Base-by-base conservation (phyloP, 2,329 filamentous ascomycete species). In the Parastagonospora nodorum region DNA sequence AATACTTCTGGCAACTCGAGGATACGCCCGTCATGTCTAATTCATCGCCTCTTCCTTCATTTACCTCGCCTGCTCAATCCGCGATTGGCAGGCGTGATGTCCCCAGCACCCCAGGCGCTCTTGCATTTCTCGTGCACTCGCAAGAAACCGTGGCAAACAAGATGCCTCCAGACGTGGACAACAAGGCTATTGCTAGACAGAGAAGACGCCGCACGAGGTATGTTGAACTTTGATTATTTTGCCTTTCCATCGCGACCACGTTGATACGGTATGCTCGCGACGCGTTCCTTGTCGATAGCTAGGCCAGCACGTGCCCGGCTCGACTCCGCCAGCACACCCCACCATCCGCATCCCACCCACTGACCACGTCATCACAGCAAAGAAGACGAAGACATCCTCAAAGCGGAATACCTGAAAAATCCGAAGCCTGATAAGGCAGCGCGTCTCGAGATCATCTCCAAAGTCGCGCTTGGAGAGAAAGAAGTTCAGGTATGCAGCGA, bases 351-450 rank as follows among this genome's bases (percentile, higher is more conserved):
- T 55, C 52, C 19, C 39, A 57, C 46, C 30, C 51, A 57, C 68
- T 71, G 53, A 70, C 65, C 59, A 60, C 55, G 50, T 48, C 57
- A 52, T 51, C 46, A 58, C 59, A 74, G 72, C 63, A 73, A 74
- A 45, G 89, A 93, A 75, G 93, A 97, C 77, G 93, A 96, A 78
- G 84, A 87, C 45, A 84, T 95, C 45, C 86, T 97, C 53, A 93
- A 97, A 75, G 83, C 88, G 31, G 91, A 93, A 51, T 97, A 96
- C 71, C 82, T 84, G 63, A 83, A 81, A 55, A 95, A 97, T 72
- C 85, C 90, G 6, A 97, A 96, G 74, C 93, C 93, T 30, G 92
- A 96, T 78, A 97, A 96, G 77, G 83, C 86, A 48, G 88, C 90
- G 74, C 90, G 93, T 77, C 82, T 90, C 40, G 87, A 88, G 51